Percentiles rank a stretch among this genome's conserved stretches.
Conservation (phyloP, 805 yeast genomes). For the Starmerella davenportii region DNA sequence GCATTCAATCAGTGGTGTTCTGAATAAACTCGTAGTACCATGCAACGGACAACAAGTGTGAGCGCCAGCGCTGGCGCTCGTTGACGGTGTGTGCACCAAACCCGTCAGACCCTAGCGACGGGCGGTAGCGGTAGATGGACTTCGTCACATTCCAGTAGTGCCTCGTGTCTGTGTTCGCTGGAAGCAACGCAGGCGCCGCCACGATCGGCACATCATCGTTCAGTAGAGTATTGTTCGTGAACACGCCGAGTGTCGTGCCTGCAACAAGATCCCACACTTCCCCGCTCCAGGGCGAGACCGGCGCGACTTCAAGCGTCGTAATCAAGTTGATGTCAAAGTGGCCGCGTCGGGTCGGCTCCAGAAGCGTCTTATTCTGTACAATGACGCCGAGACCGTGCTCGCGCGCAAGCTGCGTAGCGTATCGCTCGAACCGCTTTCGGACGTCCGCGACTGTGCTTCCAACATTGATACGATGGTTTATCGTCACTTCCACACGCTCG, state of each 20-base stretch:
- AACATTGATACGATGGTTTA: conserved; percentile 49
- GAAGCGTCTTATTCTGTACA: conserved; percentile 12
- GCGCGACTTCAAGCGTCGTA: conserved; percentile 32
- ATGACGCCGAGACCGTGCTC: conserved; percentile 30
- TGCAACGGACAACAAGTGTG: conserved; percentile 31
- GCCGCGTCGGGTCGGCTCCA: conserved; percentile 3
- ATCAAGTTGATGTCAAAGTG: background rate
- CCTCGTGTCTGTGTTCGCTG: conserved; percentile 58
- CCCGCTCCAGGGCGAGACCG: conserved; percentile 30
- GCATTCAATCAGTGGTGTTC: too few species aligned
- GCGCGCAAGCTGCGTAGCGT: conserved; percentile 27
- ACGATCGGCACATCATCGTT: conserved; percentile 19
- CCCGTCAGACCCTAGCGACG: conserved; percentile 12
- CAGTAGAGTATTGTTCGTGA: conserved; percentile 29
- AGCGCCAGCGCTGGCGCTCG: conserved; percentile 36
- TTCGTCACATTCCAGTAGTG: conserved; percentile 45
- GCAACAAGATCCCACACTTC: conserved; percentile 38
- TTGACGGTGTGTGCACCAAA: conserved; percentile 38
- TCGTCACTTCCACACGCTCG: conserved; percentile 34
- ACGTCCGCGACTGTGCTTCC: conserved; percentile 34
- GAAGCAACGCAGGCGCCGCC: conserved; percentile 41
- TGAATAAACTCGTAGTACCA: conserved; percentile 21
- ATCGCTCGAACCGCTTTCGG: conserved; percentile 23
- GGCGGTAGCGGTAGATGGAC: conserved; percentile 38
- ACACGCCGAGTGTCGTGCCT: conserved; percentile 45